These are phyloP conservation scores for Ampelocalamus luodianensis DNA, from an alignment of 176 grass and related monocot species.

Conservation along the genomic window DNA sequence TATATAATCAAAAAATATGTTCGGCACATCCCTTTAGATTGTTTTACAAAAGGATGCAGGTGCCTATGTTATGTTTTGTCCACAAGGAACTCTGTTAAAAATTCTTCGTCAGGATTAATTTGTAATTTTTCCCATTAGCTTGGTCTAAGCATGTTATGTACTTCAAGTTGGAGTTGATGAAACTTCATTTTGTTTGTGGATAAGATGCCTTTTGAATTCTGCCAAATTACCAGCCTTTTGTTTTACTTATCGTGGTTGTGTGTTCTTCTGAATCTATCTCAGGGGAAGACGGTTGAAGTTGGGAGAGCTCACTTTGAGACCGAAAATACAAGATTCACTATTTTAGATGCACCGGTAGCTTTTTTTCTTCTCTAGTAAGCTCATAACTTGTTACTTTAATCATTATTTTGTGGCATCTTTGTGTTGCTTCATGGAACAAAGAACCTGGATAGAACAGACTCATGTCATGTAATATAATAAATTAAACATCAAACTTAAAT, in stretches of 20 bases:
- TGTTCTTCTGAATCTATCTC: constrained; percentile 32
- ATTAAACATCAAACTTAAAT: not conserved
- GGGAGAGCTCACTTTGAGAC: constrained; percentile 95
- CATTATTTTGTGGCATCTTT: not conserved
- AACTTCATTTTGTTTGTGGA: not conserved
- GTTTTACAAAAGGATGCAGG: not conserved
- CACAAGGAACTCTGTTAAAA: not conserved
- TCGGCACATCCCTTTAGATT: not conserved
- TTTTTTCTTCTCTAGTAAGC: constrained; percentile 11
- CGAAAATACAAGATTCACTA: constrained; percentile 85
- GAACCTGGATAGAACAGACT: not conserved
- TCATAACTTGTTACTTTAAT: not conserved
- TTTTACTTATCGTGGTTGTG: not conserved
- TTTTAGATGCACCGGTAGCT: constrained; percentile 85
- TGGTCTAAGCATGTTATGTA: constrained; percentile 9
- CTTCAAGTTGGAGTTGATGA: not conserved
- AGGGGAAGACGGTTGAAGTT: constrained; percentile 91
- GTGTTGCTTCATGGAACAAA: not conserved
- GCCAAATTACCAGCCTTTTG: not conserved
- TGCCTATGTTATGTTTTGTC: not conserved
- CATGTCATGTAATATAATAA: constrained; percentile 14
- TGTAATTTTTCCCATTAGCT: not conserved
- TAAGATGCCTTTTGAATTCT: not conserved
- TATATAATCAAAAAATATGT: not conserved
- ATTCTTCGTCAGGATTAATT: not conserved